Evolutionary conservation across 768 basidiomycete species (phyloP).

Genomic region (Kwoniella botswanensis): DNA sequence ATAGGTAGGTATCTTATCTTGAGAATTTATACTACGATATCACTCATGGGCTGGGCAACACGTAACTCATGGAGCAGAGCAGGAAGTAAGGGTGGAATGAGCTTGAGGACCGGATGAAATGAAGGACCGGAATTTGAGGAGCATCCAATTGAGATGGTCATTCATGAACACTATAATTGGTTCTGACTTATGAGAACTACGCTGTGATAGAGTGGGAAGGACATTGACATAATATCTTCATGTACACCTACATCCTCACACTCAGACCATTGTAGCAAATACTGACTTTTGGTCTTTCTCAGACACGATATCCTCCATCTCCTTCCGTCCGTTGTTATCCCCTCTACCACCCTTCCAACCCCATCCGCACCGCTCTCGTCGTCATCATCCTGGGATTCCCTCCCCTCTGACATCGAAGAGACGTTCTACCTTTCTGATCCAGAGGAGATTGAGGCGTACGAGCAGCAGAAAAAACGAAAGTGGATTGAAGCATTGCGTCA

Average conservation of each 20-base stretch:
- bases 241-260: background rate
- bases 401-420: constrained; percentile 84
- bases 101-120: no score
- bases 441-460: constrained; percentile 69
- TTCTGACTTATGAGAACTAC: no score
- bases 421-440: constrained; percentile 75
- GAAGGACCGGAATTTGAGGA: no score
- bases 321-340: constrained; percentile 62
- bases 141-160: no score
- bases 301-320: constrained; percentile 84
- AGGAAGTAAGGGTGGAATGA: no score
- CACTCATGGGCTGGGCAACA: no score
- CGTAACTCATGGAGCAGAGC: no score
- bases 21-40: background rate
- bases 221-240: constrained; percentile 34
- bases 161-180: no score
- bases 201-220: background rate
- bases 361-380: constrained; percentile 60
- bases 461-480: constrained; percentile 70
- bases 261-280: background rate
- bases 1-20: constrained; percentile 68
- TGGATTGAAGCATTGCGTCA: constrained; percentile 68
- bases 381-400: constrained; percentile 69
- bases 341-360: constrained; percentile 6
- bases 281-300: constrained; percentile 2